Conservation (phyloP, 768 basidiomycete species). For the Psilocybe cubensis region DNA sequence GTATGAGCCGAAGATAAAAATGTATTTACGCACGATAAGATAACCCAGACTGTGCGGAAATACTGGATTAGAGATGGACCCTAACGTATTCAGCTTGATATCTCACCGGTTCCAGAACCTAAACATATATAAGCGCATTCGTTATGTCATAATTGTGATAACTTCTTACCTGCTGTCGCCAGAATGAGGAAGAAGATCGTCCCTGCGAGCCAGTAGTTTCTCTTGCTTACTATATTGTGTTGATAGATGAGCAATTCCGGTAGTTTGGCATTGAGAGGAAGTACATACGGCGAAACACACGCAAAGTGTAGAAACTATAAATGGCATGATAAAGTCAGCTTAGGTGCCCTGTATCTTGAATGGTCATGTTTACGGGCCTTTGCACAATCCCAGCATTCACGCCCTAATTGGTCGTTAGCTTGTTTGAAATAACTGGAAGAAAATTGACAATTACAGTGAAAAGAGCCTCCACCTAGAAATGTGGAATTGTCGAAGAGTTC, state of each 20-base stretch:
- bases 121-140: not conserved
- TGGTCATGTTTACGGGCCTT: slow-evolving; percentile 32
- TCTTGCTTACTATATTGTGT: slow-evolving; percentile 41
- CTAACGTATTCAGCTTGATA: too few relatives aligned
- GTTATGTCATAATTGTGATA: not conserved
- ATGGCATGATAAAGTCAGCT: not conserved
- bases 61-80: too few relatives aligned
- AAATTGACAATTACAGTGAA: slow-evolving; percentile 39
- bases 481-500: too few relatives aligned
- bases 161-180: slow-evolving; percentile 31
- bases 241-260: not conserved
- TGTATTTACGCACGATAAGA: slow-evolving; percentile 45
- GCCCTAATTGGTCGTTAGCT: slow-evolving; percentile 40
- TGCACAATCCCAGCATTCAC: slow-evolving; percentile 57
- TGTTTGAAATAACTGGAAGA: not conserved
- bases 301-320: slow-evolving; percentile 49
- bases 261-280: not conserved
- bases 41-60: slow-evolving; percentile 39
- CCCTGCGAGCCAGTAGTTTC: slow-evolving; percentile 34
- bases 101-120: slow-evolving; percentile 39
- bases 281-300: slow-evolving; percentile 49
- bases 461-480: slow-evolving; percentile 44
- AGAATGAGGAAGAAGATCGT: slow-evolving; percentile 35
- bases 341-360: not conserved
- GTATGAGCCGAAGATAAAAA: too few relatives aligned